A percentile compares a stretch with the other conserved stretches of the same genome.
Conservation (phyloP, 306 rosid genomes). For the Geum urbanum region DNA sequence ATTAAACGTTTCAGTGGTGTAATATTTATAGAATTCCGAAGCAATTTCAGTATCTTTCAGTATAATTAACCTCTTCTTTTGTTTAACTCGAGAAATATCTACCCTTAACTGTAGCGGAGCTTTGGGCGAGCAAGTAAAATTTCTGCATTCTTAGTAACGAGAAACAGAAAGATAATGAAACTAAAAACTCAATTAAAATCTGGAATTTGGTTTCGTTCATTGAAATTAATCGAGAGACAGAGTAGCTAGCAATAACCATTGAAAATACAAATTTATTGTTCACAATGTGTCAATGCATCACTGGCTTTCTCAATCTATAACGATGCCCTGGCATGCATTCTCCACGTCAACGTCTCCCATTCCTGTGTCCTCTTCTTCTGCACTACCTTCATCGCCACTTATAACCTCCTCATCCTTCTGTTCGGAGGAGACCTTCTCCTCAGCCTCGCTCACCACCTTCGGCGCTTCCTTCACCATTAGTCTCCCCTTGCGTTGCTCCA, state of each 20-base stretch:
- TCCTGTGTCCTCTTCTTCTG: slow-evolving; percentile 69
- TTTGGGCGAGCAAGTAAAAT: not conserved
- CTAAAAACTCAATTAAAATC: no score
- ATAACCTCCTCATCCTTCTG: slow-evolving; percentile 55
- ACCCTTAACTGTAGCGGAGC: not conserved
- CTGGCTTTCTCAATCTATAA: slow-evolving; percentile 50
- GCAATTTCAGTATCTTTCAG: no score
- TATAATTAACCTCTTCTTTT: no score
- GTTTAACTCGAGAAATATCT: no score
- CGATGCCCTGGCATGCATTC: slow-evolving; percentile 41
- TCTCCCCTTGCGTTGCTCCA: slow-evolving; percentile 80
- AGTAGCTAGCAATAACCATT: not conserved
- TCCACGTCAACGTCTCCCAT: slow-evolving; percentile 90
- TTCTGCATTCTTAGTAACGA: no score
- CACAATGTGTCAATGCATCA: not conserved
- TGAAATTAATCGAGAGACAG: no score
- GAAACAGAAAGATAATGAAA: no score
- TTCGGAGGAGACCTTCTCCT: not conserved
- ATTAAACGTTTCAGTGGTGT: not conserved
- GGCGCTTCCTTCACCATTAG: slow-evolving; percentile 75
- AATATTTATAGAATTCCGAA: no score
- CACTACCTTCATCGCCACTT: slow-evolving; percentile 54
- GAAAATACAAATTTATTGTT: not conserved
- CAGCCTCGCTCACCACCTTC: slow-evolving; percentile 81
- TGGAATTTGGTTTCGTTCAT: no score